These are phyloP conservation scores for Haplosporangium gracile DNA, from an alignment of 192 early-diverging fungal genomes.

Conservation along the genomic window DNA sequence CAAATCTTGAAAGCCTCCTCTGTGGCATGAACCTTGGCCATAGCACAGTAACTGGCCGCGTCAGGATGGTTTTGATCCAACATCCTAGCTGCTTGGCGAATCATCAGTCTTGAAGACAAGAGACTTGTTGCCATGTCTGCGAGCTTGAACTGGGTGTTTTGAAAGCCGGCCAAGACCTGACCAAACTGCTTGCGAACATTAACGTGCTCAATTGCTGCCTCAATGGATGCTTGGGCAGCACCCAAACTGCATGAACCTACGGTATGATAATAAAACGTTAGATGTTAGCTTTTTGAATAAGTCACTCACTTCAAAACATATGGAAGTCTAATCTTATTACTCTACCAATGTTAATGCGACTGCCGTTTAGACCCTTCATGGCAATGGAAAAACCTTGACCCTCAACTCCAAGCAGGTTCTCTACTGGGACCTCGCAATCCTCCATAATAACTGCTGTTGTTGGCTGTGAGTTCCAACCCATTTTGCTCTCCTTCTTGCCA, in stretches of 20 bases:
- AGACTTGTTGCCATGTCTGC: conserved; percentile 69
- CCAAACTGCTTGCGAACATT: conserved; percentile 66
- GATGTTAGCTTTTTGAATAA: neutral
- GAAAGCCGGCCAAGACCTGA: conserved; percentile 46
- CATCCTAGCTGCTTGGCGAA: conserved; percentile 55
- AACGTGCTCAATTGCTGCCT: conserved; percentile 51
- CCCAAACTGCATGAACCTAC: conserved; percentile 65
- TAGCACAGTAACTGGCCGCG: conserved; percentile 61
- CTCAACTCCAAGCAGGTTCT: conserved; percentile 65
- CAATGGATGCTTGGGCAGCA: conserved; percentile 64
- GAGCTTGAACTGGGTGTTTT: conserved; percentile 68
- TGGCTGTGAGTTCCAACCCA: conserved; percentile 74
- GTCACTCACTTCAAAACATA: too few relatives aligned
- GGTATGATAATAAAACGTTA: neutral
- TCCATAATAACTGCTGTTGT: conserved; percentile 71
- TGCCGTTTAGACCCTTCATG: conserved; percentile 74
- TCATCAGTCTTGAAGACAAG: conserved; percentile 61
- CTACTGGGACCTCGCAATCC: conserved; percentile 63
- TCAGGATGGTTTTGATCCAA: conserved; percentile 54
- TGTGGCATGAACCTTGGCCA: conserved; percentile 69
- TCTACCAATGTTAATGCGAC: conserved; percentile 67
- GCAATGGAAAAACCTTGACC: conserved; percentile 73
- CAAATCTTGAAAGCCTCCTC: conserved; percentile 65
- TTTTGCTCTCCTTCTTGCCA: conserved; percentile 72
- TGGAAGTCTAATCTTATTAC: neutral